Evolutionary conservation across 305 asterid genomes (phyloP), one percentile per base, ranked within the genome.

Genomic region (Rubia occidens): DNA sequence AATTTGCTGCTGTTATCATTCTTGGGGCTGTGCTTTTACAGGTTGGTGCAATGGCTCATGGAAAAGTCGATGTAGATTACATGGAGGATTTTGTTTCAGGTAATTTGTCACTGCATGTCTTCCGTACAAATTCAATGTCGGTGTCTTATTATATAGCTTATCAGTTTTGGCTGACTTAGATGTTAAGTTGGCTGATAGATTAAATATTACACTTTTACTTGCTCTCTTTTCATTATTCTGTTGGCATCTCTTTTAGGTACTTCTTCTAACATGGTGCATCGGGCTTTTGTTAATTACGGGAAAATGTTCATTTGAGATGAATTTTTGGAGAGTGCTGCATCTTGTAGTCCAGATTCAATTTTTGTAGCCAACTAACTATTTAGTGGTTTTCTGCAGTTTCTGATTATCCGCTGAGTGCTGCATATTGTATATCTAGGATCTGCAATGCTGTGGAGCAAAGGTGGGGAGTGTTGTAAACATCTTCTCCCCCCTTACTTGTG

Each of bases 11-110:
- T 55, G 51, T 7, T 42, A 20, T 64, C 53, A 58, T 69, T 54
- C 72, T 69, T 49, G 73, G 61, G 64, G 5, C 65, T 66, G 65
- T 71, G 67, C 60, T 43, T 78, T 26, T 77, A 70, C 78, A 93
- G 98, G 86, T 93, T 69, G 98, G 98, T 63, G 97, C 98, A 71
- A 90, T 93, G 98, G 78, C 96, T 71, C 95, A 90, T 79, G 97
- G 98, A 51, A 93, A 88, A 87, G 86, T 90, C 75, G 92, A 86
- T 6, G 85, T 75, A 43, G 93, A 87, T 44, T 85, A 87, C 64
- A 94, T 87, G 0, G 97, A 90, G 60, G 98, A 90, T 74, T 93
- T 79, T 76, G 35, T 93, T 53, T 93, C 98, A 60, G 81, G 98
- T 93, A 44, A 64, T 59, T 71, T n/a, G 10, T 68, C 64, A 11